Conservation (phyloP, 306 rosid genomes). For the Fagus sylvatica region DNA sequence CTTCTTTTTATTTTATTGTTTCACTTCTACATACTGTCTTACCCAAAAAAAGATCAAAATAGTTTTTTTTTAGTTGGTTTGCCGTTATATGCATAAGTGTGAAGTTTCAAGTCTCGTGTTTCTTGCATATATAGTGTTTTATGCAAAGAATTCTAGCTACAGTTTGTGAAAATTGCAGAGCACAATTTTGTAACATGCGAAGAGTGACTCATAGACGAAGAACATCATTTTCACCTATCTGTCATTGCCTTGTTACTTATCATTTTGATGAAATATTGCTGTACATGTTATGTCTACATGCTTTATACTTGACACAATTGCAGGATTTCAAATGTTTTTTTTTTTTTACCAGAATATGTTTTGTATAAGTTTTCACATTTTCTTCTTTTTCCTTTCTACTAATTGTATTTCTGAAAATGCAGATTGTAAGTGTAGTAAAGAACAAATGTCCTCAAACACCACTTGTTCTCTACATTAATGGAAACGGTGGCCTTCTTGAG, state of each 20-base stretch:
- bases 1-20: background rate
- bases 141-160: background rate
- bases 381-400: slow-evolving; percentile 10
- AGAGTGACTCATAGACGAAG: background rate
- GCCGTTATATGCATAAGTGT: background rate
- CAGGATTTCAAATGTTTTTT: background rate
- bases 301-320: background rate
- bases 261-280: background rate
- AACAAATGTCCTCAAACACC: slow-evolving; percentile 73
- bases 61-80: background rate
- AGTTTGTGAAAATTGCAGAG: slow-evolving; percentile 1
- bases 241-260: background rate
- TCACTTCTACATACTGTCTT: background rate
- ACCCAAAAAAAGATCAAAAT: no score
- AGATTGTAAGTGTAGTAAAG: slow-evolving; percentile 76
- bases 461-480: slow-evolving; percentile 89
- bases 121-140: background rate
- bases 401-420: slow-evolving; percentile 29
- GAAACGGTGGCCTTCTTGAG: slow-evolving; percentile 96
- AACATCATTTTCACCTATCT: background rate
- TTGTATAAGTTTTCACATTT: background rate
- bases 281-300: background rate
- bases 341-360: slow-evolving; percentile 1
- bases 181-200: background rate
- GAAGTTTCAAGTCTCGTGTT: background rate